Base-by-base conservation (phyloP, 2,329 filamentous ascomycete genomes). In the Pseudogymnoascus sp. region DNA sequence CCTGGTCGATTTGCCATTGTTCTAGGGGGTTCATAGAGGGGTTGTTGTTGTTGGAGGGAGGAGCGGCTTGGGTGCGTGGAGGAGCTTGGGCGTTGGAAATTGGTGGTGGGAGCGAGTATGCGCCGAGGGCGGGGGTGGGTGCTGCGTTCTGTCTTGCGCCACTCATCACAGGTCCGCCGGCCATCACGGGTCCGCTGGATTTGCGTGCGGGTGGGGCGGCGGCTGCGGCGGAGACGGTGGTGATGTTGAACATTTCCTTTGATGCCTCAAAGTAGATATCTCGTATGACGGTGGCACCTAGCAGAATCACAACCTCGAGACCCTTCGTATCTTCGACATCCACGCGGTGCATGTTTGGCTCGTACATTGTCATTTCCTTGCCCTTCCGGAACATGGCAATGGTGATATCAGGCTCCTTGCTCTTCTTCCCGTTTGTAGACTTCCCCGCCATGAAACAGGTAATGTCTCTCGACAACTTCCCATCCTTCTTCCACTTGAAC, bases 291-390 rank as follows among this genome's bases (percentile, higher is more conserved):
- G 86, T 82, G 1, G 85, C 83, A 29, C 83, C 80, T 19, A 89
- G 74, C 19, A 88, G 73, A 16, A 97, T 76, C 1, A 93, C 87
- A 1, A 97, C 84, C 73, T 99, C 95, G 3, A 97, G 79, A 0
- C 95, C 95, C 74, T 97, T 97, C 64, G 89, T 86, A 75, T 99
- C 95, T 74, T 99, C 92, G 66, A 97, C 86, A 47, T 97, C 93
- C 10, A 97, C 88, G 6, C 95, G 83, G 65, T 89, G 87, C 72
- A 97, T 81, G 72, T 97, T 97, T 4, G 93, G 90, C 75, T 99
- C 90, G 78, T 97, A 97, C 44, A 99, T 82, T 1, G 93, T 96
- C 64, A 97, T 76, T 59, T 79, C 76, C 68, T 85, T 87, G 26
- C 87, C 80, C 16, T 83, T 82, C 68, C 88, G 86, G 79, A 93